phyloP scores from a whole-genome alignment of 768 basidiomycete species.

The Gymnopilus dilepis region DNA sequence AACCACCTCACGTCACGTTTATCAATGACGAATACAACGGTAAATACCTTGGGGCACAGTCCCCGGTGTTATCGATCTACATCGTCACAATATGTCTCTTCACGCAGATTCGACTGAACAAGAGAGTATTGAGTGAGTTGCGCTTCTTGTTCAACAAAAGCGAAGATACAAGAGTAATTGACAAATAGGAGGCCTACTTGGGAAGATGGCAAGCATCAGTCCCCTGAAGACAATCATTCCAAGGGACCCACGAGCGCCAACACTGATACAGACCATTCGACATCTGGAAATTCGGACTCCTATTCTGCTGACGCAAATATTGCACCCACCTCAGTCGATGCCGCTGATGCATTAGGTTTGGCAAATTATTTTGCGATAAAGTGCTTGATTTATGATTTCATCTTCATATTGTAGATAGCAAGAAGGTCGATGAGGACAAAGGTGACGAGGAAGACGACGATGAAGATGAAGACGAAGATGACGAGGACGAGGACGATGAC shows the following conservation, averaged over 20 bases:
- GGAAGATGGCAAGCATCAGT: no score
- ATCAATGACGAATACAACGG: not conserved
- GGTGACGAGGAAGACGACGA: slow-evolving; percentile 1
- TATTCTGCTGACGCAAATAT: not conserved
- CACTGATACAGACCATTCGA: no score
- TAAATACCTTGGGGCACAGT: no score
- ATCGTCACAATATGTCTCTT: not conserved
- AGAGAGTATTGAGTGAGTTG: not conserved
- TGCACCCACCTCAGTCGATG: not conserved
- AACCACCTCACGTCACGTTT: not conserved
- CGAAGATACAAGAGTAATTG: not conserved
- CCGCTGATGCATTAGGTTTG: not conserved
- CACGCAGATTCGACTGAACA: not conserved
- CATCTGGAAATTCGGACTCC: not conserved
- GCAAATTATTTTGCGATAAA: not conserved
- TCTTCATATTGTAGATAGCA: not conserved
- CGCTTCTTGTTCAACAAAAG: not conserved
- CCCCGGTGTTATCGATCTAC: not conserved
- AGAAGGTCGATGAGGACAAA: not conserved
- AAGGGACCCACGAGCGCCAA: not conserved
- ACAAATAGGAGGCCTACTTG: no score
- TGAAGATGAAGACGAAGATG: slow-evolving; percentile 8
- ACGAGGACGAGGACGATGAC: slow-evolving; percentile 20
- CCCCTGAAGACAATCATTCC: not conserved
- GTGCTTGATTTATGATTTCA: no score